Percentiles rank a stretch among this genome's conserved stretches.
Evolutionary conservation across 495 filamentous ascomycete species (phyloP).

Genomic region (Daldinia grandis): DNA sequence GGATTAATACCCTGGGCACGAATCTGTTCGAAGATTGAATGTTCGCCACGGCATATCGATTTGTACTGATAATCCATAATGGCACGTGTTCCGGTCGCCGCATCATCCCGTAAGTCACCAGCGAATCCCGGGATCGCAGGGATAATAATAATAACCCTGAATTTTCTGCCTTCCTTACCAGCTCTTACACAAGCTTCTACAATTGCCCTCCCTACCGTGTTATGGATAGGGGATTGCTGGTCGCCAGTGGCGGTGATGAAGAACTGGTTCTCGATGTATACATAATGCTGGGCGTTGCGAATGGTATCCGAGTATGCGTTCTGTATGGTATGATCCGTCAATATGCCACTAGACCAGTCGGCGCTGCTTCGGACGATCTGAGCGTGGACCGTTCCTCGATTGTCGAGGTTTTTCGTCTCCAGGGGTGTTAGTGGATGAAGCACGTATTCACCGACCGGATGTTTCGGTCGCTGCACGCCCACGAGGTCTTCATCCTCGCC

Average conservation of each 20-base stretch:
- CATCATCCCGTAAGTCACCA: constrained; percentile 83
- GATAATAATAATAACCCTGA: constrained; percentile 88
- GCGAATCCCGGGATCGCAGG: constrained; percentile 94
- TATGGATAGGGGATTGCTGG: constrained; percentile 83
- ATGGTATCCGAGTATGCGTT: constrained; percentile 91
- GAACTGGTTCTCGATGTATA: constrained; percentile 99
- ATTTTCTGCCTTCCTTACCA: constrained; percentile 84
- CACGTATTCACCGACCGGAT: constrained; percentile 85
- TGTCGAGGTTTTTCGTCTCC: constrained; percentile 54
- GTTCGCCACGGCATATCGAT: constrained; percentile 87
- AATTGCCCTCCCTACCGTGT: constrained; percentile 85
- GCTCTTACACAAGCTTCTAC: constrained; percentile 88
- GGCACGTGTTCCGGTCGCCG: constrained; percentile 83
- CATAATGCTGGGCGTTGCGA: constrained; percentile 82
- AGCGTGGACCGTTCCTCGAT: constrained; percentile 75
- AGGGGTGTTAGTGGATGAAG: constrained; percentile 79
- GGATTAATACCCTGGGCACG: constrained; percentile 81
- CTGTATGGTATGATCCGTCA: constrained; percentile 89
- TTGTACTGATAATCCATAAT: constrained; percentile 99
- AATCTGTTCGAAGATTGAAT: constrained; percentile 87
- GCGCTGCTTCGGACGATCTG: constrained; percentile 86
- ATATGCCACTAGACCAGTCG: constrained; percentile 95
- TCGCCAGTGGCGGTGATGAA: constrained; percentile 96
- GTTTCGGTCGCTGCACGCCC: constrained; percentile 84
- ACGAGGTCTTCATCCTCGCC: constrained; percentile 83